Percentiles rank a stretch among this genome's conserved stretches.
Evolutionary conservation across 345 rosid genomes (phyloP).

Genomic region (Ceriops tagal): DNA sequence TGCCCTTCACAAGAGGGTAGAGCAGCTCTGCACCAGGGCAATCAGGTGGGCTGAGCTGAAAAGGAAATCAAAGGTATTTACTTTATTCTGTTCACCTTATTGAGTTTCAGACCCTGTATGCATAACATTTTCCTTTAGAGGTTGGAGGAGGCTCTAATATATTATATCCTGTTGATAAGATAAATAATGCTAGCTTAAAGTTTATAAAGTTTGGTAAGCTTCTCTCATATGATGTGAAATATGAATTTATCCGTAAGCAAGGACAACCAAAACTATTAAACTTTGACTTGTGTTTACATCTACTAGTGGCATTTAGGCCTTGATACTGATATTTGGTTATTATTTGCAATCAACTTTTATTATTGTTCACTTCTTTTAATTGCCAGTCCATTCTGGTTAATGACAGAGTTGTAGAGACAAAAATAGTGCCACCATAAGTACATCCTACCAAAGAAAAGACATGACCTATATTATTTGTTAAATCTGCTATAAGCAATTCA

Average conservation of each 20-base stretch:
- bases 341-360: background rate
- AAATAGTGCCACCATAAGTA: too few species aligned
- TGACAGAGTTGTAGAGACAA: background rate
- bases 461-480: background rate
- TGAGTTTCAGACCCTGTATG: background rate
- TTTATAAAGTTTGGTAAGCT: background rate
- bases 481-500: background rate
- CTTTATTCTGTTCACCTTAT: constrained; percentile 2
- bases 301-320: too few species aligned
- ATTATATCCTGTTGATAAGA: background rate
- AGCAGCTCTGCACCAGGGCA: constrained; percentile 95
- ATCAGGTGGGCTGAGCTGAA: constrained; percentile 92
- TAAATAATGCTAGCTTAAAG: too few species aligned
- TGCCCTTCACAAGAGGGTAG: constrained; percentile 99
- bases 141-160: background rate
- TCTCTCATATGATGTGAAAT: background rate
- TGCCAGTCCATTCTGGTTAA: background rate
- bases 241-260: background rate
- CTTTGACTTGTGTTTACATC: too few species aligned
- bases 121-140: background rate
- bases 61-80: constrained; percentile 80
- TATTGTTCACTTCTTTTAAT: background rate
- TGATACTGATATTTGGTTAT: too few species aligned
- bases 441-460: too few species aligned
- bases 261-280: background rate